Conservation (phyloP, 1,139 yeast species). For the Blastobotrys proliferans region DNA sequence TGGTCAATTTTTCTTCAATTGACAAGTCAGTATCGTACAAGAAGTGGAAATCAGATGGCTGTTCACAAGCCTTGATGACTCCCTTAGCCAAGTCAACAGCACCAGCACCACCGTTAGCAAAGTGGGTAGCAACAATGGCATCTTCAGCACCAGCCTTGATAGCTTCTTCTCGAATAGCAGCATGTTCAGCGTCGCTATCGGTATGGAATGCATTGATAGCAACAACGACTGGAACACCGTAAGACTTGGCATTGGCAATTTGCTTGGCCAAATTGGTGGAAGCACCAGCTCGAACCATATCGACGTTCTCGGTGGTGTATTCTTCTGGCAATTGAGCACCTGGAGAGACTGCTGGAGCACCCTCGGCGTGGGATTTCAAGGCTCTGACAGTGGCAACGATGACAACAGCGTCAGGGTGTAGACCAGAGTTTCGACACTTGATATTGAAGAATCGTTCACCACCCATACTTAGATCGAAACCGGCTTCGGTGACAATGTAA, state of each 20-base stretch:
- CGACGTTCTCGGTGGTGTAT: conserved; percentile 80
- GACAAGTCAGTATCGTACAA: conserved; percentile 63
- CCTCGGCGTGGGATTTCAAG: conserved; percentile 94
- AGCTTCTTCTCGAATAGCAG: conserved; percentile 76
- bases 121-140: conserved; percentile 92
- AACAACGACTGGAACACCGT: conserved; percentile 91
- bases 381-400: conserved; percentile 98
- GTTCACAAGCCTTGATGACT: conserved; percentile 58
- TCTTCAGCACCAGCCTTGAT: conserved; percentile 89
- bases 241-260: conserved; percentile 77
- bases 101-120: conserved; percentile 98
- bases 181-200: conserved; percentile 81
- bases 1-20: conserved; percentile 80
- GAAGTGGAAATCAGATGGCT: conserved; percentile 60
- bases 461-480: conserved; percentile 99
- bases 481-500: conserved; percentile 95
- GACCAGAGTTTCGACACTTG: conserved; percentile 90
- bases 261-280: conserved; percentile 87
- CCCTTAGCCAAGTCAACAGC: conserved; percentile 86
- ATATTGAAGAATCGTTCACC: conserved; percentile 97
- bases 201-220: conserved; percentile 91
- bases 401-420: conserved; percentile 86
- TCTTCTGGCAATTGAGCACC: conserved; percentile 87
- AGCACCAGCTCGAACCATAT: conserved; percentile 79
- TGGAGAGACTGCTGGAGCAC: too few relatives aligned